Evolutionary conservation across 2,329 filamentous ascomycete genomes (phyloP), one percentile per base, ranked within the genome.

Genomic region (Zelopaecilomyces penicillatus): DNA sequence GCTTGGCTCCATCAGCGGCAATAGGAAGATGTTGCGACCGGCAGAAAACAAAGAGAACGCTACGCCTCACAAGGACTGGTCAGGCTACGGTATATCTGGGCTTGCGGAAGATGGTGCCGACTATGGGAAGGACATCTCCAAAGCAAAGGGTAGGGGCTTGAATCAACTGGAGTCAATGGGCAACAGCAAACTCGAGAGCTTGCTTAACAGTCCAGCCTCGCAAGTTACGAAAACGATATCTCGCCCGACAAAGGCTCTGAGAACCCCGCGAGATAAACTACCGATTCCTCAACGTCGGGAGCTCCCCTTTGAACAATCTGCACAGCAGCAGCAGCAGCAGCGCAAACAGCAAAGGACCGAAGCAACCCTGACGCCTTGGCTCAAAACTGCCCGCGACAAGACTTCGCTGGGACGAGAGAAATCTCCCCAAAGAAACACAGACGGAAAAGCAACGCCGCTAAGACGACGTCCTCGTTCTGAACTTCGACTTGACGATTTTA

Each of bases 401-500:
- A 52, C 47, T 36, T 49, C 52, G 27, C 45, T 50, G 19, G 50
- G 45, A 39, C 44, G 50, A 39, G 45, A 53, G 38, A 49, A 47
- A 12, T 41, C 42, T 43, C 44, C 35, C 36, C 47, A 37, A 26
- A 34, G 34, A 28, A 36, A n/a, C 3, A 35, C 43, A 5, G 6
- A 43, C 4, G 46, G 30, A 39, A 65, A 65, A 4, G 27, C 45
- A 4, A 27, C 44, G 1, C 51, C 51, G 46, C 70, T 86, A 11
- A 78, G 87, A 40, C 61, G 70, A 7, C 78, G 74, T 41, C 75
- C 80, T 1, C 51, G 80, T 3, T 65, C 71, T 1, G 67, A 74
- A 31, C 72, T 95, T 9, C 67, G 67, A 10, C 67, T 84, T 1
- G 76, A 79, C 9, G 83, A 95, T 63, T 96, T 95, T 70, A 91